Evolutionary conservation across 352 stramenopile genomes (phyloP).

Genomic region (Globisporangium acanthophoron): DNA sequence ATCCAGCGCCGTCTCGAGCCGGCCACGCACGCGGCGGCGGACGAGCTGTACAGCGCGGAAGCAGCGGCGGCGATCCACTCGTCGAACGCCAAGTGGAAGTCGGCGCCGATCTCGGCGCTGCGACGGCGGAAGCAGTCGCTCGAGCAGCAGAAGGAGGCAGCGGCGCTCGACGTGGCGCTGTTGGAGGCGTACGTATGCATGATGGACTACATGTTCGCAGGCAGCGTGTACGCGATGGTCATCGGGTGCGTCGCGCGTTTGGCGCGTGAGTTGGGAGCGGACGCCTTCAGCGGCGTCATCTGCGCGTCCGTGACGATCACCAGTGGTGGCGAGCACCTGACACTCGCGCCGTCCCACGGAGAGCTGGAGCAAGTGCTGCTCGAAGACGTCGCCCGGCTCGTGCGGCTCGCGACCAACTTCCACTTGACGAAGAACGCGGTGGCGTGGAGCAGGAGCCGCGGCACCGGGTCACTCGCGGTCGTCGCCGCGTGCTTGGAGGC

Average conservation of each 20-base stretch:
- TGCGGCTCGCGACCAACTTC: slow-evolving; percentile 55
- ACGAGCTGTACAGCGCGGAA: slow-evolving; percentile 45
- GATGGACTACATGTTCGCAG: slow-evolving; percentile 68
- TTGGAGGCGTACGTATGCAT: slow-evolving; percentile 48
- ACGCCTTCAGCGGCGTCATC: slow-evolving; percentile 35
- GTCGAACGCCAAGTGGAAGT: slow-evolving; percentile 59
- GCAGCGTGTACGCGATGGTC: slow-evolving; percentile 67
- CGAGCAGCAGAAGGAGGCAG: slow-evolving; percentile 33
- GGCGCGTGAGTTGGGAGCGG: slow-evolving; percentile 23
- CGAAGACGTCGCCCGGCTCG: slow-evolving; percentile 40
- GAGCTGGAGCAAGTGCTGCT: slow-evolving; percentile 52
- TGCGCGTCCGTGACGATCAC: slow-evolving; percentile 46
- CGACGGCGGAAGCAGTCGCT: slow-evolving; percentile 26
- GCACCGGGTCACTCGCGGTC: slow-evolving; percentile 26
- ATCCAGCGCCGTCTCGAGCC: slow-evolving; percentile 36
- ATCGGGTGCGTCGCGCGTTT: slow-evolving; percentile 32
- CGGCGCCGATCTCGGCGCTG: slow-evolving; percentile 43
- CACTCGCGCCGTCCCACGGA: slow-evolving; percentile 34
- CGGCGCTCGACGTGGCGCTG: slow-evolving; percentile 36
- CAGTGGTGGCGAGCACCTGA: slow-evolving; percentile 20
- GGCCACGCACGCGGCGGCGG: slow-evolving; percentile 18
- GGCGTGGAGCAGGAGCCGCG: slow-evolving; percentile 45
- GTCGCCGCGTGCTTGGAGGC: slow-evolving; percentile 28
- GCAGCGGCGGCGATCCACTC: slow-evolving; percentile 28
- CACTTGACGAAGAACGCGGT: slow-evolving; percentile 61